Percentiles rank a stretch among this genome's conserved stretches.
These are phyloP conservation scores for Exophiala phaeomuriformis DNA, from an alignment of 2,329 filamentous ascomycete genomes.

Conservation along the genomic window DNA sequence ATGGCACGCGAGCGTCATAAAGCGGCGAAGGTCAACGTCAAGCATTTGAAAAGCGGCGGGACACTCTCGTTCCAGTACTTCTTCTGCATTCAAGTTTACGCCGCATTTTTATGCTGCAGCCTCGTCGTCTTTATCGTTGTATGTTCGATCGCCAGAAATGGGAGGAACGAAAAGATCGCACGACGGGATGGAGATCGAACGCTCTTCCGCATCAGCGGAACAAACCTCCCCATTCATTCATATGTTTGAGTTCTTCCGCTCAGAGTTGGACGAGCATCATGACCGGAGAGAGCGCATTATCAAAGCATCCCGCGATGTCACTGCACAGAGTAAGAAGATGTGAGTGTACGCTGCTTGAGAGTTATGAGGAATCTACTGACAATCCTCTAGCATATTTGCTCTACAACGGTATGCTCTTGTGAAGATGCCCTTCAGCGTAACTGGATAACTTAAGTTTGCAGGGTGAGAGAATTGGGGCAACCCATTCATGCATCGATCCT, in stretches of 20 bases:
- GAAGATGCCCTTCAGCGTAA: conserved; percentile 52
- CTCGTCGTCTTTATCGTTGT: not conserved
- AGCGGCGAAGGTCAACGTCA: too few species aligned
- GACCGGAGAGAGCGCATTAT: conserved; percentile 84
- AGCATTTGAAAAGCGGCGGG: not conserved
- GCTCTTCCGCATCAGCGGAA: conserved; percentile 15
- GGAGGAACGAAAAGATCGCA: conserved; percentile 24
- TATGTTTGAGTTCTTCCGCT: conserved; percentile 80
- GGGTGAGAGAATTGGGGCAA: conserved; percentile 36
- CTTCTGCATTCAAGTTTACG: too few species aligned
- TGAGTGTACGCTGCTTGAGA: conserved; percentile 38
- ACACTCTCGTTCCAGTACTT: too few species aligned
- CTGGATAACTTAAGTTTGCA: conserved; percentile 62
- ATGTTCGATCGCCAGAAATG: conserved; percentile 12
- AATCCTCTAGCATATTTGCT: conserved; percentile 61
- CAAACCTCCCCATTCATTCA: conserved; percentile 43
- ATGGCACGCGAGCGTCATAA: too few species aligned
- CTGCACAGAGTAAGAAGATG: conserved; percentile 95
- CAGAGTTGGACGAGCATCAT: conserved; percentile 88
- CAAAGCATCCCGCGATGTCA: conserved; percentile 88
- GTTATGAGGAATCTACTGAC: conserved; percentile 6
- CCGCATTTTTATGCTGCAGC: not conserved
- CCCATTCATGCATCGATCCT: conserved; percentile 59
- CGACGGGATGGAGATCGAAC: conserved; percentile 17
- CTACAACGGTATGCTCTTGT: conserved; percentile 60